Base-by-base conservation (phyloP, 2,329 filamentous ascomycete genomes). In the Teratosphaeria epicoccoides region DNA sequence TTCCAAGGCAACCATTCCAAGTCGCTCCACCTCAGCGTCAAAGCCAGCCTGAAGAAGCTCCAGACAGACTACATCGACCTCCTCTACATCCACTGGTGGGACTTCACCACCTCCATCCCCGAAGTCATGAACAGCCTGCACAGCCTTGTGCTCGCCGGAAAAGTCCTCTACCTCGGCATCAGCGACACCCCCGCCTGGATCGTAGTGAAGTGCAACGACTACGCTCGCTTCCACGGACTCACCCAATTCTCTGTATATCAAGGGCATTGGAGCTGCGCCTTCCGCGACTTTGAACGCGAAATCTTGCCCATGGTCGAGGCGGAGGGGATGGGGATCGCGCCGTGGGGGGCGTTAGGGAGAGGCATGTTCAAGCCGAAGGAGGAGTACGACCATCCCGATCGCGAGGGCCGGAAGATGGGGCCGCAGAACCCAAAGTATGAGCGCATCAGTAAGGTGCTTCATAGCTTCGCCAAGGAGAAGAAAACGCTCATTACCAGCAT, bases 71-170 rank as follows among this genome's bases (percentile, higher is more conserved):
- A 87, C 62, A 81, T 88, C 52, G 85, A 88, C 60, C 12, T 46
- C 24, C 55, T 64, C 9, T 65, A 64, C 47, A 56, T 66, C 26
- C 71, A 73, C 54, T 63, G 69, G 69, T 87, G 82, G 81, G 83
- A 86, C 64, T 83, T 76, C 61, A 79, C 75, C n/a, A 81, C 79
- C 23, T 76, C 75, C 0, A 79, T 86, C 46, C 73, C 77, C 0
- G 83, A 87, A 61, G 49, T 87, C 45, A 87, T 87, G 84, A 80
- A 85, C 53, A 76, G 76, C 0, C 72, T 87, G 43, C 83, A 86
- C 62, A 69, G 74, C 20, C 70, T 85, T 10, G 80, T 86, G 0
- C 52, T 64, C 0, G 63, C 73, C 5, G 81, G 83, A 17, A 85
- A 85, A 59, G 81, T 87, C 0, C 69, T 83, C 14, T 85, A 86